These are phyloP conservation scores for Podaxis rugospora DNA, from an alignment of 768 basidiomycete species.

Conservation along the genomic window DNA sequence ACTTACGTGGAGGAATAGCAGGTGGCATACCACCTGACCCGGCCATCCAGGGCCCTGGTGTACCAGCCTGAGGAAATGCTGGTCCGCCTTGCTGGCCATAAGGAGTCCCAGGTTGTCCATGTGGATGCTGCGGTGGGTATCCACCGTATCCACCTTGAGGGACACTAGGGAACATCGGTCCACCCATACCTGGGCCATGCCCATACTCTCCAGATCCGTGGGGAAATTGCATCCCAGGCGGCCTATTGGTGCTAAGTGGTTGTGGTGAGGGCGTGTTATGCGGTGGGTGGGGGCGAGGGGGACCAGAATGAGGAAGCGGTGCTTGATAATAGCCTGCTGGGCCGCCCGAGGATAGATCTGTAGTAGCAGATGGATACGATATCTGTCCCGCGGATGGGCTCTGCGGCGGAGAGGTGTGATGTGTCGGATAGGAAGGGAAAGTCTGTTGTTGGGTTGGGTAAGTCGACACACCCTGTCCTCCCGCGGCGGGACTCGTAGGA, in stretches of 20 bases:
- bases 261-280: neutral
- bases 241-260: slow-evolving; percentile 6
- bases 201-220: slow-evolving; percentile 20
- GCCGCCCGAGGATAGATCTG: neutral
- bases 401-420: slow-evolving; percentile 19
- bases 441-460: slow-evolving; percentile 13
- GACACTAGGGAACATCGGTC: slow-evolving; percentile 9
- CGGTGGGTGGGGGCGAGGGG: neutral
- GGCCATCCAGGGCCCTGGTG: neutral
- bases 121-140: slow-evolving; percentile 3
- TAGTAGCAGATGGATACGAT: neutral
- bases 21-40: neutral
- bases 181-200: slow-evolving; percentile 15
- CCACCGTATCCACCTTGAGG: neutral
- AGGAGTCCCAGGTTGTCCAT: slow-evolving; percentile 12
- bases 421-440: slow-evolving; percentile 9
- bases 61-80: neutral
- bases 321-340: neutral
- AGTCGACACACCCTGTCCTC: neutral
- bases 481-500: neutral
- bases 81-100: slow-evolving; percentile 14
- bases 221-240: slow-evolving; percentile 21
- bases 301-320: neutral
- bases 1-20: slow-evolving; percentile 19
- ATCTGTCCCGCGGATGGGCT: slow-evolving; percentile 15